Evolutionary conservation across 805 yeast genomes (phyloP), one percentile per base, ranked within the genome.

Genomic region (Clavispora vitiphila): DNA sequence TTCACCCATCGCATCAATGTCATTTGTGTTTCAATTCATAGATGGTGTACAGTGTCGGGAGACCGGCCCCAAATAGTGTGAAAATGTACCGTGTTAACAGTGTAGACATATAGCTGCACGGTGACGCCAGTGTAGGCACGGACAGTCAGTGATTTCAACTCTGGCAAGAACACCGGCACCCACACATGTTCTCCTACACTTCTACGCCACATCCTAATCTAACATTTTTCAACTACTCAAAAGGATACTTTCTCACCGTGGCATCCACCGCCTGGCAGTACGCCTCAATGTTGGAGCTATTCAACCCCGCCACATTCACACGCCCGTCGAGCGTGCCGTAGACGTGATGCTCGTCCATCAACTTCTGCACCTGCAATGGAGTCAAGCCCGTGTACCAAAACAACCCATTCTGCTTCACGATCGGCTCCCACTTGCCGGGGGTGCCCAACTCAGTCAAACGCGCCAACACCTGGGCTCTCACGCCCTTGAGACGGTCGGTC

Each of bases 301-400:
- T 67, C 51, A 71, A 56, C 12, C 76, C 73, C 4, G 76, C 75
- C 41, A 71, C 58, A 50, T 71, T 71, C 39, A 71, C 71, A 41
- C 76, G 60, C 8, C 76, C 74, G 43, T 56, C 59, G 16, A 42
- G 41, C 16, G 71, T 64, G 10, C 65, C 56, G 50, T 71, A 70
- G 34, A 71, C 59, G 43, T 69, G 74, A 46, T 60, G 58, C 39
- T 65, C 59, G 23, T 57, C 54, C 3, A 54, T 55, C 51, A 71
- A 60, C 37, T 48, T 49, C 12, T 54, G 49, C 38, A 57, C 60
- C 45, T 71, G 76, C 36, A 50, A 55, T 11, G 49, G 47, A 8
- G 63, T 56, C 47, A 71, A 61, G 4, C 74, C 74, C 9, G 71
- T 57, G 53, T 46, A 69, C 75, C 75, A 71, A 53, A 71, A 71